Conservation (phyloP, 2,329 filamentous ascomycete genomes). For the Berkeleyomyces basicola region DNA sequence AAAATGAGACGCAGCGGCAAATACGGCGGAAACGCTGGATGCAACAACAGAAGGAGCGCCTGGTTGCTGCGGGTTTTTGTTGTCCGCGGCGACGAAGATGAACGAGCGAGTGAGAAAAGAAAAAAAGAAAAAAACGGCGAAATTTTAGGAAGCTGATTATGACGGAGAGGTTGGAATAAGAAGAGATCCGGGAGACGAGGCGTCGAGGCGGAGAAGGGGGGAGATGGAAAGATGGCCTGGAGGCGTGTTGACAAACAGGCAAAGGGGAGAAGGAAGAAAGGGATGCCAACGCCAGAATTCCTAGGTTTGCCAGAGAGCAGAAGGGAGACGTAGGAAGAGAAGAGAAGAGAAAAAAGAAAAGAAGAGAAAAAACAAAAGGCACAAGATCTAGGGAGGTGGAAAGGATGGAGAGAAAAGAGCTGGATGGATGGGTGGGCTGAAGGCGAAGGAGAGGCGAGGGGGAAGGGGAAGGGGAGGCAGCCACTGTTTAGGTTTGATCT, state of each 20-base stretch:
- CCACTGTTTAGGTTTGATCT: conserved; percentile 8
- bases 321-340: conserved; percentile 1
- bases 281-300: conserved; percentile 13
- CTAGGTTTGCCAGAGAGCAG: conserved; percentile 10
- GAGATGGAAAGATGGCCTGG: conserved; percentile 10
- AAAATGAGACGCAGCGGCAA: background rate
- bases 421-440: too few relatives aligned
- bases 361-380: background rate
- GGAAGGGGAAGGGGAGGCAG: conserved; percentile 6
- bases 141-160: background rate
- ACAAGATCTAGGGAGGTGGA: background rate
- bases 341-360: background rate
- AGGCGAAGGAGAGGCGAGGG: background rate
- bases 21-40: background rate
- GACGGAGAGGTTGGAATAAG: background rate
- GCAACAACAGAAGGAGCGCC: background rate
- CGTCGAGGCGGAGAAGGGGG: background rate
- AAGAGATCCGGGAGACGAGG: background rate
- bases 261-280: conserved; percentile 10
- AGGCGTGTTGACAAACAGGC: conserved; percentile 7
- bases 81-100: conserved; percentile 4
- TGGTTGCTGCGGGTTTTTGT: conserved; percentile 1
- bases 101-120: conserved; percentile 8
- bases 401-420: background rate
- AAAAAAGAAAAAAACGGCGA: conserved; percentile 1